Evolutionary conservation across 495 filamentous ascomycete species (phyloP), one percentile per base, ranked within the genome.

Genomic region (Acidiella bohemica): DNA sequence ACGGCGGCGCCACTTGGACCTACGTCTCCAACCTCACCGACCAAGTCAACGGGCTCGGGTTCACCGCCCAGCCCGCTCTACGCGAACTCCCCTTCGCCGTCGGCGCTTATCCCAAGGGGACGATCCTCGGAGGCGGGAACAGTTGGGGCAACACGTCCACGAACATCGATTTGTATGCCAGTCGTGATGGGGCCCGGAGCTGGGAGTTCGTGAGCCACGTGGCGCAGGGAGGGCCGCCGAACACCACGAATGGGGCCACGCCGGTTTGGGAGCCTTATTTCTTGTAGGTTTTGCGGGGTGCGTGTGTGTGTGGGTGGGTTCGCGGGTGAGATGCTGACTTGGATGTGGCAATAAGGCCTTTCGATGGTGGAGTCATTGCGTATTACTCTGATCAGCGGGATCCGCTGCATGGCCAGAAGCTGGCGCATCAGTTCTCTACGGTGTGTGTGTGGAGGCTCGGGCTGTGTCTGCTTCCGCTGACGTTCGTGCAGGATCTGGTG

Each of bases 371-470:
- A 39, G 55, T 81, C 17, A 65, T 80, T 16, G 62, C 60, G 56
- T 83, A 74, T 55, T 83, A 81, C 57, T 73, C 77, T 1, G 78
- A 83, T 50, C 76, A 80, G 48, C 64, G 78, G 20, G 76, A 81
- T 53, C 57, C 65, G n/a, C 61, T 59, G 0, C 60, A 82, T 48
- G 76, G 76, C 13, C 78, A 82, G 54, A 79, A 80, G 41, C 58
- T 82, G 21, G 65, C 64, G 3, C 75, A 80, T 47, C 73, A 78
- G 48, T 59, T 60, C 7, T 68, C 70, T 1, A 63, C 54, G n/a
- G 25, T 27, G n/a, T n/a, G 25, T n/a, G n/a, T n/a, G n/a, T n/a
- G n/a, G n/a, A n/a, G n/a, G n/a, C n/a, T n/a, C n/a, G n/a, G n/a
- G n/a, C n/a, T n/a, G n/a, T n/a, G n/a, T n/a, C n/a, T n/a, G n/a